Base-by-base conservation (phyloP, 805 yeast genomes). In the Lipomyces mesembrius region DNA sequence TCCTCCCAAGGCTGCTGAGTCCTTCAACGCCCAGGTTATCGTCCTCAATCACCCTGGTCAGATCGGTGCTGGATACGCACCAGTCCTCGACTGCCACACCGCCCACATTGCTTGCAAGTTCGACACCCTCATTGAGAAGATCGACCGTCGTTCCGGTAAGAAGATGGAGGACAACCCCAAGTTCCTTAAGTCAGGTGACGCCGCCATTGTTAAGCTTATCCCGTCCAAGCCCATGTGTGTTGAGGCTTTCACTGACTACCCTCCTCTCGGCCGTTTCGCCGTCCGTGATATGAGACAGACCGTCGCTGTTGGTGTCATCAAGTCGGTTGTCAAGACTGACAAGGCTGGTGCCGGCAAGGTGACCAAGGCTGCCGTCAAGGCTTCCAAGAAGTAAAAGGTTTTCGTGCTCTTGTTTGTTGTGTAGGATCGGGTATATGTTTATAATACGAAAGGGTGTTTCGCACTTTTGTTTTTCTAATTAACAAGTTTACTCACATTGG, bases 201-300 rank as follows among this genome's bases (percentile, higher is more conserved):
- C 96, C 83, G 94, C 97, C 76, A 89, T 92, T 79, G 97, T 95
- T 75, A 88, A 88, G 79, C 86, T 93, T 84, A 88, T 92, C 77
- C 90, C 94, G 76, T 81, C 90, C 77, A 92, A 90, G 87, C 93
- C 97, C 78, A 87, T 94, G 85, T 93, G 97, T 83, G 96, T 93
- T 75, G 97, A 94, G 84, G 86, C 94, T 76, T 94, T 88, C 88
- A 84, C 88, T 79, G 95, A 92, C 80, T 92, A 94, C 88, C 97
- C 94, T 82, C 97, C 96, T 84, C 84, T 94, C 83, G 95, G 97
- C 84, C 92, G 98, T 89, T 86, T 94, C 84, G 94, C 94, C 82
- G 97, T 92, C 88, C 93, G 98, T 90, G 98, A 92, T 86, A 92
- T 92, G 98, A 91, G 98, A 90, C 97, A 92, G 86, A 93, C 98